Evolutionary conservation across 176 grass and related monocot genomes (phyloP).

Genomic region (Phoenix roebelenii): DNA sequence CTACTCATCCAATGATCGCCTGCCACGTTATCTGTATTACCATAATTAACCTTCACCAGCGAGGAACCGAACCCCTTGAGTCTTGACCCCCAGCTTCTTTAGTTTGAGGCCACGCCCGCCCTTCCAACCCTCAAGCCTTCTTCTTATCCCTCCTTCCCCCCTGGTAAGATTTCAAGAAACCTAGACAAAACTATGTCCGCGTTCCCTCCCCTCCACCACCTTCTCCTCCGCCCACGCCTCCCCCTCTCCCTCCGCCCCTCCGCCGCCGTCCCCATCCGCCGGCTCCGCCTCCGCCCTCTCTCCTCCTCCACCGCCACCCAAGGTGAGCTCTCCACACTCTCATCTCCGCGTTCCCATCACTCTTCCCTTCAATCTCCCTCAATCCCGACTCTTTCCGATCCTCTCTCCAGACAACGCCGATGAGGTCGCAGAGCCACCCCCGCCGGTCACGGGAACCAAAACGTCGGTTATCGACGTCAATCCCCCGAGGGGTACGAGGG

Average conservation of each 20-base stretch:
- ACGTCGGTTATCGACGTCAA: constrained; percentile 54
- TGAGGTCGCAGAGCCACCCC: not conserved
- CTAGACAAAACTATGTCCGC: constrained; percentile 3
- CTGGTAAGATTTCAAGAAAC: no score
- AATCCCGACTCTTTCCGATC: not conserved
- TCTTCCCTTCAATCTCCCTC: no score
- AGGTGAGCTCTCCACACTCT: constrained; percentile 15
- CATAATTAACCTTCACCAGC: no score
- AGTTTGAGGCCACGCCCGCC: no score
- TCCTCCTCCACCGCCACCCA: constrained; percentile 10
- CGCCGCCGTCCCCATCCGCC: constrained; percentile 1
- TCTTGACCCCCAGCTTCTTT: no score
- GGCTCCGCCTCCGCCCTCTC: constrained; percentile 7
- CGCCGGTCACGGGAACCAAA: not conserved
- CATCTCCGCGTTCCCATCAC: not conserved
- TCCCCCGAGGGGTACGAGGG: constrained; percentile 72
- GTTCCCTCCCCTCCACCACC: constrained; percentile 30
- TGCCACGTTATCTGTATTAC: no score
- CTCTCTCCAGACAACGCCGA: constrained; percentile 22
- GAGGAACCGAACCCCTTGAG: no score
- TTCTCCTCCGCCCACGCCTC: constrained; percentile 29
- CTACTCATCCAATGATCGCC: no score
- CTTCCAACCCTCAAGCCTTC: no score
- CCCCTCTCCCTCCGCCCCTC: constrained; percentile 4
- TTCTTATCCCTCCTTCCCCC: no score